Base-by-base conservation (phyloP, 805 yeast genomes). In the Candida maesae region DNA sequence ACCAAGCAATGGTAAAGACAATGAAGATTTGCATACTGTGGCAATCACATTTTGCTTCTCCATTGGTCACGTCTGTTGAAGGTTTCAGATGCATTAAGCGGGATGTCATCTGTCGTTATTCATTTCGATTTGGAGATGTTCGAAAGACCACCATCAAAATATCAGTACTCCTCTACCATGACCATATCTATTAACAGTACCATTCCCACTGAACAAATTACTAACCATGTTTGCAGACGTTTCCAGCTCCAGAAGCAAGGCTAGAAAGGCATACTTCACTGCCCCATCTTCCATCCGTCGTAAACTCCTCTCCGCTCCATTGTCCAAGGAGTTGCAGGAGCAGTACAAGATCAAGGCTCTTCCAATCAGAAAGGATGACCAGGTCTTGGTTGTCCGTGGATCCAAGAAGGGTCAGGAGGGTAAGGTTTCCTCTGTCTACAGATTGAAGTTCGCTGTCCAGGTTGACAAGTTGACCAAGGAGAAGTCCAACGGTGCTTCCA, bases 341-440 rank as follows among this genome's bases (percentile, higher is more conserved):
- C 83, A 93, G 79, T 93, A 90, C 87, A 89, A 89, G 72, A 78
- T 93, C 76, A 88, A 82, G 70, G 77, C 97, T 61, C 76, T 93
- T 58, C 99, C 99, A 72, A 82, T 93, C 79, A 93, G 97, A 84
- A 84, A 85, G 76, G 95, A 90, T 63, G 99, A 93, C 71, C 88
- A 85, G 74, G 95, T 93, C 63, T 73, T 78, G 63, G 93, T 93
- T 67, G 91, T 84, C 71, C 91, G 99, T 78, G 99, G 99, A 69
- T 86, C 98, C 67, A 86, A 87, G 85, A 93, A 93, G 81, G 99
- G 98, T 72, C 89, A 91, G 64, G 99, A 91, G 80, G 99, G 99
- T 76, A 87, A 89, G 77, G 80, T 93, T 71, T 77, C 93, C 60
- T 84, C 95, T 57, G 98, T 91, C 61, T 93, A 93, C 96, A 91